Evolutionary conservation across 495 filamentous ascomycete genomes (phyloP).

Genomic region (Glonium stellatum): DNA sequence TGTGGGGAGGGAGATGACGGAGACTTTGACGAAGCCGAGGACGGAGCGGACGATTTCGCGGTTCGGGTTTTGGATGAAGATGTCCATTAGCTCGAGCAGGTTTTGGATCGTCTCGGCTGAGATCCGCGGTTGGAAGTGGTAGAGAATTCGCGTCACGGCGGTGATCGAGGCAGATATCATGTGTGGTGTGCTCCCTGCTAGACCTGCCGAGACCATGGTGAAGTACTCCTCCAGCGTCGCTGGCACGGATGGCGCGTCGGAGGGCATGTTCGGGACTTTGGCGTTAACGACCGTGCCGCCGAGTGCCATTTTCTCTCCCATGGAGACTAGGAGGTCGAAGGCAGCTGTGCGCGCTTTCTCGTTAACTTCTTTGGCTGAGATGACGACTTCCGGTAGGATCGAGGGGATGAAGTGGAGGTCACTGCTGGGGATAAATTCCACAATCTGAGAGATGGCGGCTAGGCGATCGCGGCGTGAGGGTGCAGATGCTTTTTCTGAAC

Average conservation of each 20-base stretch:
- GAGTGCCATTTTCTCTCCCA: constrained; percentile 70
- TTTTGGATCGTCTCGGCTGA: constrained; percentile 59
- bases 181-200: constrained; percentile 84
- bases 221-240: constrained; percentile 91
- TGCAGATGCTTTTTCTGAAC: constrained; percentile 70
- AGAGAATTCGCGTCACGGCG: constrained; percentile 82
- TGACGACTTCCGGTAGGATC: constrained; percentile 84
- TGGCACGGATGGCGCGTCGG: constrained; percentile 64
- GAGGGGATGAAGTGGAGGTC: constrained; percentile 88
- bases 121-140: constrained; percentile 64
- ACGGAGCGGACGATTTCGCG: constrained; percentile 90
- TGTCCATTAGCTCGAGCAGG: constrained; percentile 82
- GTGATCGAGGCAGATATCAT: constrained; percentile 94
- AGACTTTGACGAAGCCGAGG: constrained; percentile 94
- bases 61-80: constrained; percentile 91
- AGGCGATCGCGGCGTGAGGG: constrained; percentile 78
- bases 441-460: constrained; percentile 66
- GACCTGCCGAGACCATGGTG: constrained; percentile 94
- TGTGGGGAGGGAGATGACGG: constrained; percentile 75
- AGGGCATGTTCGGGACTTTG: constrained; percentile 75
- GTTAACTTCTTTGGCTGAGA: constrained; percentile 93
- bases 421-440: constrained; percentile 64
- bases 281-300: constrained; percentile 76
- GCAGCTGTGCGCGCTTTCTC: constrained; percentile 83
- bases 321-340: constrained; percentile 82